Evolutionary conservation across 2,329 filamentous ascomycete species (phyloP), one percentile per base, ranked within the genome.

Genomic region (Ceratocystis colombiana): DNA sequence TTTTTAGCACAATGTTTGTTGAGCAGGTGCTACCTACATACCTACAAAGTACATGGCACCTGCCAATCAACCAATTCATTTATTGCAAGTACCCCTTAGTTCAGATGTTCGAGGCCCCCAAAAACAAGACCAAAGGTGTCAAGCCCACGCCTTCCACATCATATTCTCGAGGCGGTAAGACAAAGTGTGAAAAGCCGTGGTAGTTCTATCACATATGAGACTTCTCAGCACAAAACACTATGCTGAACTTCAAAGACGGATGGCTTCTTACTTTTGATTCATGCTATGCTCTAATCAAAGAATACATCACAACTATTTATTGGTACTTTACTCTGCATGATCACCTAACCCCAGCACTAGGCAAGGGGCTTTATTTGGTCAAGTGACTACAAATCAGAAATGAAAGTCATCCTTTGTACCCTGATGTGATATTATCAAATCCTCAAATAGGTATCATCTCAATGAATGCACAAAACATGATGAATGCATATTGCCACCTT

Each of bases 341-440:
- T 22, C 53, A 12, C 20, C 30, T 57, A 30, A 20, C 53, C 53
- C 53, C 53, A 57, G 30, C 53, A n/a, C 53, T 57, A 20, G 53
- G 53, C 53, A 57, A 33, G 53, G 53, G 53, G 25, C 28, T 17
- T 28, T 57, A 25, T 25, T n/a, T 15, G 22, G 53, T 57, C 53
- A 57, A 57, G 53, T 57, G 53, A 57, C 53, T 57, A 57, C 53
- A 28, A 41, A 17, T n/a, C 28, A 57, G 53, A 57, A 57, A 57
- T 57, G 53, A 57, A 57, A 41, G 53, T 15, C 53, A 28, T 57
- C 53, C 53, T 57, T 57, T 57, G 25, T 57, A 57, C 53, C 53
- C 28, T n/a, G 53, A n/a, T 3, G 53, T 25, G 22, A 57, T 57
- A 57, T 57, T 57, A 33, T 15, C 28, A 30, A 57, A 17, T 41